Percentiles rank a stretch among this genome's conserved stretches.
Evolutionary conservation across 495 filamentous ascomycete species (phyloP).

Genomic region (Astrocystis sublimbata): DNA sequence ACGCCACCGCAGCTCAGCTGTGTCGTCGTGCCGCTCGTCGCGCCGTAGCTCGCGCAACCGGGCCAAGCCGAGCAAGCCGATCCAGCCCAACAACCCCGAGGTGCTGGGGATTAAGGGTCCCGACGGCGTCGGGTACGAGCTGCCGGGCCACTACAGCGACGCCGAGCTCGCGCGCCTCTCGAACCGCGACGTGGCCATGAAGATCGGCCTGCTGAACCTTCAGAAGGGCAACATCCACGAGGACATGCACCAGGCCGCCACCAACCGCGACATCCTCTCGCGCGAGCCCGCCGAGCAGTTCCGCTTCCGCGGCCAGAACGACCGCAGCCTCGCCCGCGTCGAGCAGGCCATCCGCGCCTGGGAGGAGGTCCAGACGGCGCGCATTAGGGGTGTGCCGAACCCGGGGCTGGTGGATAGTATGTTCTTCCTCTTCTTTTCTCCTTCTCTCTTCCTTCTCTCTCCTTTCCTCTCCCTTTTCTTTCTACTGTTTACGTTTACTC

Average conservation of each 20-base stretch:
- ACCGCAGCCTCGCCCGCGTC: not conserved
- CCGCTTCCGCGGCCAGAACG: not conserved
- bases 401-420: constrained; percentile 11
- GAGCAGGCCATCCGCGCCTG: constrained; percentile 15
- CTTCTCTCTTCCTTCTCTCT: too few species aligned
- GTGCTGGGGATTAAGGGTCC: constrained; percentile 11
- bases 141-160: constrained; percentile 5
- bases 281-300: constrained; percentile 12
- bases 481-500: too few species aligned
- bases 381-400: not conserved
- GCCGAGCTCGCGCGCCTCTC: constrained; percentile 13
- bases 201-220: constrained; percentile 19
- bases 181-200: constrained; percentile 6
- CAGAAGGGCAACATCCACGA: constrained; percentile 17
- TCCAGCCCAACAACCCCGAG: not conserved
- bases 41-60: too few species aligned
- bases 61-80: too few species aligned
- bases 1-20: not conserved
- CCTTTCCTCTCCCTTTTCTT: too few species aligned
- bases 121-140: constrained; percentile 12
- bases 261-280: constrained; percentile 8
- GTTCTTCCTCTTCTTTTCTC: too few species aligned
- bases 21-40: not conserved
- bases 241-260: constrained; percentile 14
- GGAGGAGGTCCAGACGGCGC: constrained; percentile 9